Conservation (phyloP, 495 filamentous ascomycete species). For the Filosporella fistucella region DNA sequence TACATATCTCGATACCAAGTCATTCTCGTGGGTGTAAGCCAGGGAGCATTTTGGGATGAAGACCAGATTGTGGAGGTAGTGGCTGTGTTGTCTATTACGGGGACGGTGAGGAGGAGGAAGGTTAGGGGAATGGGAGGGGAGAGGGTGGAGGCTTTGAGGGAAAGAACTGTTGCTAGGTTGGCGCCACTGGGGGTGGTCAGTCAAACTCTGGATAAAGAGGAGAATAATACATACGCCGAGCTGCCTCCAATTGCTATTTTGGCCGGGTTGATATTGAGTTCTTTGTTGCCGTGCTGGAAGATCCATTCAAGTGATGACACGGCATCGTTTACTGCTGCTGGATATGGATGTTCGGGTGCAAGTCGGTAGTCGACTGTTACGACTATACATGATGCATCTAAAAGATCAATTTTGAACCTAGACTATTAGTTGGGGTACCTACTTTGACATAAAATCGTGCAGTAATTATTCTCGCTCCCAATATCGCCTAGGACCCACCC, state of each 20-base stretch:
- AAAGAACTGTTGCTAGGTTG: not conserved
- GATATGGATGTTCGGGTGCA: conserved; percentile 22
- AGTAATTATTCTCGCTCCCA: conserved; percentile 13
- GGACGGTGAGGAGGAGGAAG: conserved; percentile 16
- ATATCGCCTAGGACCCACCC: conserved; percentile 23
- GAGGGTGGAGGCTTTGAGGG: not conserved
- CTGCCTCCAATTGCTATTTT: conserved; percentile 1
- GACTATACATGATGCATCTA: conserved; percentile 17
- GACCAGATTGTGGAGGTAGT: conserved; percentile 6
- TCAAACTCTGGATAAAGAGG: too few relatives aligned
- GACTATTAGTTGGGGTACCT: too few relatives aligned
- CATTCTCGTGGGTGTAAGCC: conserved; percentile 24
- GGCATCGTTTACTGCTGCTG: conserved; percentile 20
- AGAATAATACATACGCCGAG: conserved; percentile 1
- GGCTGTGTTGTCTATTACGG: conserved; percentile 26
- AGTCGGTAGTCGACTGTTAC: conserved; percentile 24
- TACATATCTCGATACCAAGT: conserved; percentile 23
- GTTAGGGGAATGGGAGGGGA: not conserved
- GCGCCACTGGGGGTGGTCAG: conserved; percentile 3
- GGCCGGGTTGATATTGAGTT: not conserved
- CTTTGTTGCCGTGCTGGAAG: not conserved
- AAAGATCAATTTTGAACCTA: not conserved
- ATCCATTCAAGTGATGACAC: conserved; percentile 17
- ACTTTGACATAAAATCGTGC: too few relatives aligned
- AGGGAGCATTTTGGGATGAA: conserved; percentile 8